Base-by-base conservation (phyloP, 495 filamentous ascomycete genomes). In the Evansstolkia leycettana region DNA sequence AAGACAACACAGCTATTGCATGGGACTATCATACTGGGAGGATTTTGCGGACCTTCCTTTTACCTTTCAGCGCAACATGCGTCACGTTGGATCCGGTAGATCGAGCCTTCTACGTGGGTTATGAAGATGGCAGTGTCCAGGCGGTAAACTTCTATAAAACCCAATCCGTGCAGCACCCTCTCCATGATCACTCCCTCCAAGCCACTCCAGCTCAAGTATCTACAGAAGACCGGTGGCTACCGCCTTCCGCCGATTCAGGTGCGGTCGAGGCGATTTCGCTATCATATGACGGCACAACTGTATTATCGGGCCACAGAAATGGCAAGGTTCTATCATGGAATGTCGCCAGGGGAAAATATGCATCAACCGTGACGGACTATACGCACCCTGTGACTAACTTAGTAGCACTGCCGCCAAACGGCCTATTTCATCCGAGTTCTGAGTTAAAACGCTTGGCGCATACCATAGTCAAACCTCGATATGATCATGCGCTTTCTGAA, bases 21-120 rank as follows among this genome's bases (percentile, higher is more conserved):
- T 98, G 90, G 90, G 83, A 94, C 52, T 90, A 88, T 49, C 73
- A 78, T 17, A 82, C 71, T 1, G 86, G 86, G 24, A 66, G 67
- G 18, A 65, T 75, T 15, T 54, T 95, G 38, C 76, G 86, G 40
- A 94, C 85, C 12, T 78, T 83, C 42, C 66, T 96, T 13, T 71
- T 94, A 31, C 70, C 81, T 1, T 67, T 64, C n/a, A 66, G 69
- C 15, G 82, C 88, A 12, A 62, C 76, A 17, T 86, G 78, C 42
- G 47, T 94, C 17, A 66, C 73, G 7, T 58, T 96, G 3, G 90
- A 98, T 51, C 82, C 89, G 1, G 80, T 78, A 30, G 80, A 90
- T 36, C 72, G 90, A 26, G 86, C 80, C 8, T 70, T 84, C 39
- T 95, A 83, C 50, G 75, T 76, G 16, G 83, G 84, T 7, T 83